phyloP scores from a whole-genome alignment of 441 rosid genomes.

The Pelargonium exstipulatum region DNA sequence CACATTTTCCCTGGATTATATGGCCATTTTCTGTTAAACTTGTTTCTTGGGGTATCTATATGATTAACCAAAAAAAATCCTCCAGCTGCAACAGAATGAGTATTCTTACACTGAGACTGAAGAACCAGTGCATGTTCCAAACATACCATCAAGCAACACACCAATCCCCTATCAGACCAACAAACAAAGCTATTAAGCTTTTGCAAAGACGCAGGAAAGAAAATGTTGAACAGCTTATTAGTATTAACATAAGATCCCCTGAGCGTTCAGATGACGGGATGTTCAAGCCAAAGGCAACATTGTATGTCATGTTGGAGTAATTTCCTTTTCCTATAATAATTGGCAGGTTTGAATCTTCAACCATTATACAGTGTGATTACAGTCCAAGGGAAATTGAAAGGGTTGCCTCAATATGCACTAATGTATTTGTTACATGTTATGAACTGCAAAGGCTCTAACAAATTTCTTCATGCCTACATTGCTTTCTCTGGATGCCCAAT shows the following conservation, averaged over 20 bases:
- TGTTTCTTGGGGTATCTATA: not conserved
- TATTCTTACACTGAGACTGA: constrained; percentile 61
- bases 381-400: too few species aligned
- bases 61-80: not conserved
- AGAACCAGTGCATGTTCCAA: constrained; percentile 69
- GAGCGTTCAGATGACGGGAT: not conserved
- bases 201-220: not conserved
- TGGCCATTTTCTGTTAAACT: constrained; percentile 12
- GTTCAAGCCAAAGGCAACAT: too few species aligned
- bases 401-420: too few species aligned
- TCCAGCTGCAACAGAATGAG: not conserved
- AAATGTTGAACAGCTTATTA: not conserved
- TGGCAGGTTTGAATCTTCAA: too few species aligned
- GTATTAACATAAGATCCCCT: not conserved
- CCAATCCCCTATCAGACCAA: constrained; percentile 57
- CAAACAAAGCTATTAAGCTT: not conserved
- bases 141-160: constrained; percentile 62
- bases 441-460: too few species aligned
- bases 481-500: too few species aligned
- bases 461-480: too few species aligned
- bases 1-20: constrained; percentile 54
- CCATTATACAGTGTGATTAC: too few species aligned
- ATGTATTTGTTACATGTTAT: too few species aligned
- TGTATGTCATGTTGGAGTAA: too few species aligned
- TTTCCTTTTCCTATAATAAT: too few species aligned